These are phyloP conservation scores for Naegleria fowleri DNA, from an alignment of 208 protist genomes.

Conservation along the genomic window DNA sequence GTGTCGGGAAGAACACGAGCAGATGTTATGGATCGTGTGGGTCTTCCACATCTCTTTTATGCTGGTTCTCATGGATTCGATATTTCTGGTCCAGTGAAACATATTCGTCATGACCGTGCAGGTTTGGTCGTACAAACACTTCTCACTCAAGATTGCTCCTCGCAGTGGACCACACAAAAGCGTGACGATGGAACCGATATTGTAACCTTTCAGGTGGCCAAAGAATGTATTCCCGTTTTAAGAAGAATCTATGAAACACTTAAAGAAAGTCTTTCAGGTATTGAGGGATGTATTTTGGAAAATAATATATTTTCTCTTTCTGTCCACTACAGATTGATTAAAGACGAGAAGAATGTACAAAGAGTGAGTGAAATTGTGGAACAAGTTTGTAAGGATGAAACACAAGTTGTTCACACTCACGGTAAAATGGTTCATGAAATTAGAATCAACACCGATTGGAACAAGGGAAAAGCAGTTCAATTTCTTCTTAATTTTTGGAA, in stretches of 20 bases:
- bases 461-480: constrained; percentile 27
- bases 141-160: neutral
- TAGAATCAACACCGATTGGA: constrained; percentile 17
- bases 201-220: neutral
- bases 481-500: neutral
- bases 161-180: neutral
- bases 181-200: neutral
- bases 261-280: neutral
- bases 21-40: neutral
- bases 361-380: neutral
- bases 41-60: neutral
- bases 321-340: constrained; percentile 25
- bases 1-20: constrained; percentile 12
- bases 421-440: constrained; percentile 29
- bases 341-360: neutral
- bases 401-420: neutral
- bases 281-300: constrained; percentile 21
- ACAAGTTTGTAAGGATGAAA: neutral
- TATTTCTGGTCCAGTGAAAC: neutral
- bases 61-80: constrained; percentile 31
- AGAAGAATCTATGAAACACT: neutral
- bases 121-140: neutral
- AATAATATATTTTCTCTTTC: constrained; percentile 26
- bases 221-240: constrained; percentile 14
- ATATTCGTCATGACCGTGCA: too few species aligned